Conservation (phyloP, 2,329 filamentous ascomycete genomes). For the Ciborinia camelliae region DNA sequence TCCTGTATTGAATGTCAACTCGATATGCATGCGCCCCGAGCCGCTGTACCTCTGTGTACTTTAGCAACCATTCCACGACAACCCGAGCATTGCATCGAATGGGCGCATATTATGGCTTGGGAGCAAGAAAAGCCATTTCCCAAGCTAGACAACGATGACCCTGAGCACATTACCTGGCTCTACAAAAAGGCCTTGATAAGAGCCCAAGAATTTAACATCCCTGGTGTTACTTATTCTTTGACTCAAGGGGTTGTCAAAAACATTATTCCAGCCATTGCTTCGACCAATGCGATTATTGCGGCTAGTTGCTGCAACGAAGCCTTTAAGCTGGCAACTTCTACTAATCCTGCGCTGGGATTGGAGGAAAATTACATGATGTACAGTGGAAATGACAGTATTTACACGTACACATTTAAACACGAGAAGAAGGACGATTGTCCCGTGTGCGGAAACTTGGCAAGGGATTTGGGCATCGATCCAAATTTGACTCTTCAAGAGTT, state of each 20-base stretch:
- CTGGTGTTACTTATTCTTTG: constrained; percentile 89
- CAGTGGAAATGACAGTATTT: constrained; percentile 90
- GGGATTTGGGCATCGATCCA: constrained; percentile 68
- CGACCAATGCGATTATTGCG: constrained; percentile 94
- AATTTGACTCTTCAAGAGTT: constrained; percentile 76
- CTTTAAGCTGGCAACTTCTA: constrained; percentile 83
- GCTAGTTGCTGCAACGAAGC: constrained; percentile 96
- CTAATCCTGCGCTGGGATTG: constrained; percentile 74
- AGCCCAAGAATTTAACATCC: constrained; percentile 83
- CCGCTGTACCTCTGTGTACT: constrained; percentile 94
- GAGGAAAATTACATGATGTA: constrained; percentile 99
- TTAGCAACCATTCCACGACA: constrained; percentile 94
- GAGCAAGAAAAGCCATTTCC: constrained; percentile 80
- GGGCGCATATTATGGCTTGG: constrained; percentile 98
- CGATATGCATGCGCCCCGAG: constrained; percentile 96
- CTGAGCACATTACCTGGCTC: constrained; percentile 96
- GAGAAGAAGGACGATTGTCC: constrained; percentile 93
- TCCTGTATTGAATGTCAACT: constrained; percentile 98
- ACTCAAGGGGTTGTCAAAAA: constrained; percentile 99
- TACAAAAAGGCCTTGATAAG: constrained; percentile 79
- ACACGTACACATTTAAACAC: constrained; percentile 96
- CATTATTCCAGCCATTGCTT: constrained; percentile 97
- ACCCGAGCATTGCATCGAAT: constrained; percentile 97
- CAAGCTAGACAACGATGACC: constrained; percentile 88
- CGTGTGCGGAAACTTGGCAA: constrained; percentile 82